Percentiles rank a stretch among this genome's conserved stretches.
Evolutionary conservation across 208 protist genomes (phyloP).

Genomic region (Phytomonas sp.): DNA sequence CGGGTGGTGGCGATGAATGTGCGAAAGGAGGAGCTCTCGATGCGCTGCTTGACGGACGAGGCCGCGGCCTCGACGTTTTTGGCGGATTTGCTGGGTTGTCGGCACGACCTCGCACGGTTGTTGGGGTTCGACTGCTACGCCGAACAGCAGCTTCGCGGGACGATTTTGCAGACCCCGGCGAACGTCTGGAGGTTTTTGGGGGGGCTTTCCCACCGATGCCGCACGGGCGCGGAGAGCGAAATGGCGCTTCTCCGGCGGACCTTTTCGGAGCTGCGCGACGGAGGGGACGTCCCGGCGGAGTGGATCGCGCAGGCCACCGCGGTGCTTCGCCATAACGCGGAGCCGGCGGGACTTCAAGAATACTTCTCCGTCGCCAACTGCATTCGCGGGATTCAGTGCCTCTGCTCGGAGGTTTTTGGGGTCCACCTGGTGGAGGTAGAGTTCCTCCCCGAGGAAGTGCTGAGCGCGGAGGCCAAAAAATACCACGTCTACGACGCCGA

Average conservation of each 20-base stretch:
- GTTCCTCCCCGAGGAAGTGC: constrained; percentile 68
- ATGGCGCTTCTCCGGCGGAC: constrained; percentile 62
- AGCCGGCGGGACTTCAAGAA: constrained; percentile 54
- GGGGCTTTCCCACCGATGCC: constrained; percentile 77
- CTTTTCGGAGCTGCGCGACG: constrained; percentile 72
- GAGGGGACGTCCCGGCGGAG: constrained; percentile 74
- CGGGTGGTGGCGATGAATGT: constrained; percentile 83
- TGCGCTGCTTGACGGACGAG: constrained; percentile 73
- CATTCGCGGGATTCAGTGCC: constrained; percentile 82
- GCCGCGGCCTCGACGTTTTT: constrained; percentile 71
- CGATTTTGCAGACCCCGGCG: constrained; percentile 83
- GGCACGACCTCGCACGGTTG: constrained; percentile 70
- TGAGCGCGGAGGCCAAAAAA: constrained; percentile 79
- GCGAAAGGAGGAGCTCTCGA: constrained; percentile 81
- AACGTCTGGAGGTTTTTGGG: constrained; percentile 89
- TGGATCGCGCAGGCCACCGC: constrained; percentile 61
- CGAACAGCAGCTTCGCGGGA: constrained; percentile 85
- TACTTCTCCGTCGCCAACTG: constrained; percentile 90
- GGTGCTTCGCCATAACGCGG: constrained; percentile 55
- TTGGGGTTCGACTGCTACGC: constrained; percentile 85
- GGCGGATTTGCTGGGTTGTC: constrained; percentile 69
- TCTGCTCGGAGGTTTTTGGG: constrained; percentile 88
- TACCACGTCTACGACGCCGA: constrained; percentile 69
- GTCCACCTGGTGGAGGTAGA: constrained; percentile 69
- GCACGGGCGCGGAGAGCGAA: constrained; percentile 70